Base-by-base conservation (phyloP, 306 rosid species). In the Potentilla sterilis region DNA sequence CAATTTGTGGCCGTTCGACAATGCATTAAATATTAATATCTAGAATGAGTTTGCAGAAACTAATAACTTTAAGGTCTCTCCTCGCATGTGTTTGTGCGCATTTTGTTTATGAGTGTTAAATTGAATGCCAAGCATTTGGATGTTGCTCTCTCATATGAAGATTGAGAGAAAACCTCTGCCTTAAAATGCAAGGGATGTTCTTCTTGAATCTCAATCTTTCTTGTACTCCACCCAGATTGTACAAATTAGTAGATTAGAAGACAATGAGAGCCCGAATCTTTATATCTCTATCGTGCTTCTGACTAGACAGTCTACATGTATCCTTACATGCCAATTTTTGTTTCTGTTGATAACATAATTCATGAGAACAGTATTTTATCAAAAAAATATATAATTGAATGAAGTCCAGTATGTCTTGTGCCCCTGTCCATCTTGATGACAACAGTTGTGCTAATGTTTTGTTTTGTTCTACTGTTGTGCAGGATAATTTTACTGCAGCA, bases 401-500 rank as follows among this genome's bases (percentile, higher is more conserved):
- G 43, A 40, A 75, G 63, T 35, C 14, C 15, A 3, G 1, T 19
- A 41, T 12, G 57, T 15, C 38, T 44, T 37, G 65, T 28, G 19
- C 28, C 15, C 28, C 80, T 34, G 9, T 47, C 46, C 51, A 59
- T 44, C 77, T 16, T 18, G 62, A 51, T 52, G 54, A 37, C 54
- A 70, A 34, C 44, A 44, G 14, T 49, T 48, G 21, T 73, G 68
- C 78, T 70, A 40, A 63, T 76, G 38, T n/a, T 73, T 76, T 8
- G 75, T 34, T 74, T 61, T 41, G 32, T 24, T 35, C 10, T 59
- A 55, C 54, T 70, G 15, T 84, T 67, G 16, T 85, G 86, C 89
- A 95, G 98, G 96, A 95, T 75, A 86, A 95, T 69, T 92, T 80
- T 80, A 77, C 85, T 18, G 81, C 93, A 44, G 96, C 98, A 58